Evolutionary conservation across 495 filamentous ascomycete species (phyloP).

Genomic region (Venustampulla echinocandica): DNA sequence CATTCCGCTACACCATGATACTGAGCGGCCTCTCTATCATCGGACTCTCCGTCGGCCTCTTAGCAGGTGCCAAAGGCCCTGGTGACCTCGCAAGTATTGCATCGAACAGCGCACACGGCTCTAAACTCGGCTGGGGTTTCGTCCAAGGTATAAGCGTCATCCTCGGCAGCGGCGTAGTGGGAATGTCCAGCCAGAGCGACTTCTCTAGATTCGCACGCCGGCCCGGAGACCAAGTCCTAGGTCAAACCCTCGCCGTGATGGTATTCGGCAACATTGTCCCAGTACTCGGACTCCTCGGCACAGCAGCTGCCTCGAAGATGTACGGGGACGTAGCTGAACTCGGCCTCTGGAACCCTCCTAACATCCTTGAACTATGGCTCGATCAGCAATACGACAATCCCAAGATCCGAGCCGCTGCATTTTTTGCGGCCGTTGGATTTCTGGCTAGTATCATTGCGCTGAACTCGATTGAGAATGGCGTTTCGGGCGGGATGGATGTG

Average conservation of each 20-base stretch:
- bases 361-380: neutral
- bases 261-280: neutral
- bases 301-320: neutral
- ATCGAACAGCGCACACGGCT: neutral
- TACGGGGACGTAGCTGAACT: neutral
- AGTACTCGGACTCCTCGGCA: neutral
- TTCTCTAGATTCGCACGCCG: neutral
- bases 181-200: too few relatives aligned
- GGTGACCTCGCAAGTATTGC: neutral
- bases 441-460: constrained; percentile 25
- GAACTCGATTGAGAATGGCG: constrained; percentile 26
- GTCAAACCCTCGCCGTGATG: neutral
- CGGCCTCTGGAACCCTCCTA: neutral
- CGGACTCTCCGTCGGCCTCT: neutral
- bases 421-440: constrained; percentile 26
- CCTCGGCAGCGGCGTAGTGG: too few relatives aligned
- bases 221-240: neutral
- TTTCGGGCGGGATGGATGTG: constrained; percentile 35
- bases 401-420: constrained; percentile 18
- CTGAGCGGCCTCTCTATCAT: neutral
- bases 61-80: neutral
- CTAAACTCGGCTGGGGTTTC: neutral
- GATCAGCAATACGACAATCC: constrained; percentile 17
- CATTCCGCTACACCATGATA: neutral
- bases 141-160: neutral